phyloP scores from a whole-genome alignment of 768 basidiomycete genomes.

The Cytidiella melzeri region DNA sequence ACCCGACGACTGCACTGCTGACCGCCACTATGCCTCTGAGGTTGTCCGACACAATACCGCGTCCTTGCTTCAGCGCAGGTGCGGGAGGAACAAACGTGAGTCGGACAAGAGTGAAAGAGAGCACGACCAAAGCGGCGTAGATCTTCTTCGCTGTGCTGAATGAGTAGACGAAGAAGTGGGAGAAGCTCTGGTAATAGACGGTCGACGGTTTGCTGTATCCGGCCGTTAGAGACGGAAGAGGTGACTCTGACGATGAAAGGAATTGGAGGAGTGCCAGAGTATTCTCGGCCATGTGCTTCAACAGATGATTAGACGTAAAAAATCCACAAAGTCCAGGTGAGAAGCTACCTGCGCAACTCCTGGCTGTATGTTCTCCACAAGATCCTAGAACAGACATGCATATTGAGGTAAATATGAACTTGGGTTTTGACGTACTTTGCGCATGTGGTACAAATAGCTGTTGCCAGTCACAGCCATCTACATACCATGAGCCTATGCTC shows the following conservation, averaged over 20 bases:
- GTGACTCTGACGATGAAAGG: conserved; percentile 63
- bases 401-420: not conserved
- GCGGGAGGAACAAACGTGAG: conserved; percentile 35
- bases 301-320: not conserved
- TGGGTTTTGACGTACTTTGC: conserved; percentile 44
- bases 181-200: conserved; percentile 73
- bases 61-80: conserved; percentile 29
- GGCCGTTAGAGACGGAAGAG: conserved; percentile 56
- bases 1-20: conserved; percentile 44
- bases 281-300: conserved; percentile 86
- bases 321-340: not conserved
- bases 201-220: conserved; percentile 50
- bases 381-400: conserved; percentile 37
- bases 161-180: conserved; percentile 67
- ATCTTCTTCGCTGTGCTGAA: conserved; percentile 62
- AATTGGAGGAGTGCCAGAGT: conserved; percentile 70
- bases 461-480: conserved; percentile 90
- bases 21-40: conserved; percentile 44
- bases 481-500: conserved; percentile 1
- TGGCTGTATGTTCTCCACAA: conserved; percentile 76
- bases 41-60: conserved; percentile 36
- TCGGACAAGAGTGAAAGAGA: conserved; percentile 34
- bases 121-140: conserved; percentile 47
- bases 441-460: conserved; percentile 92
- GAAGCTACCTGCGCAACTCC: conserved; percentile 58